Evolutionary conservation across 2,329 filamentous ascomycete genomes (phyloP).

Genomic region (Pyricularia pennisetigena): DNA sequence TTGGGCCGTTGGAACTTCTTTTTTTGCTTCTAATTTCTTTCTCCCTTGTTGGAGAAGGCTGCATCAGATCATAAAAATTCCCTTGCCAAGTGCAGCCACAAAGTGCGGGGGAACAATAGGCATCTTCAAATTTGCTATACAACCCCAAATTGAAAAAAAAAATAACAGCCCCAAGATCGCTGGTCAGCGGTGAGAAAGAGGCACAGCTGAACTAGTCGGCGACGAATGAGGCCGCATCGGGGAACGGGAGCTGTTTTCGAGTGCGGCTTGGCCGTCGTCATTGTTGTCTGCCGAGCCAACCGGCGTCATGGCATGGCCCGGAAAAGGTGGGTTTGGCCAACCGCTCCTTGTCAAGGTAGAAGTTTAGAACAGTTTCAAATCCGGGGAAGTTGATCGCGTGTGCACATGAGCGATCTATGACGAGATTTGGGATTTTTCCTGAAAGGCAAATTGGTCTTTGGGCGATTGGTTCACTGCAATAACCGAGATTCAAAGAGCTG

Average conservation of each 20-base stretch:
- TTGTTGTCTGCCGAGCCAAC: background rate
- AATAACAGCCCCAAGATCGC: background rate
- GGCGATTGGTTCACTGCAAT: background rate
- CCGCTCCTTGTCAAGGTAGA: background rate
- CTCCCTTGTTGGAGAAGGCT: background rate
- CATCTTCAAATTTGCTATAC: background rate
- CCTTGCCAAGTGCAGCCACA: background rate
- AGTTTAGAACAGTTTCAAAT: background rate
- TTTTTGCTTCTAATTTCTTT: background rate
- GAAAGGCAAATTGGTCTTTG: background rate
- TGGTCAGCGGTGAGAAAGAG: background rate
- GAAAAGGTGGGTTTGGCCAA: background rate
- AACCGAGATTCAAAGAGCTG: background rate
- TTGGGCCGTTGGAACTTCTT: background rate
- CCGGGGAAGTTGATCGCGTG: background rate
- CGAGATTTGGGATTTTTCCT: background rate
- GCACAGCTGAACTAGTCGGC: background rate
- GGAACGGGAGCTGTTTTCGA: background rate
- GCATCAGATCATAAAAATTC: background rate
- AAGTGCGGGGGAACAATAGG: background rate
- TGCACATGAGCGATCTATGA: background rate
- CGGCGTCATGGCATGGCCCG: background rate
- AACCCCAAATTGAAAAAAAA: background rate
- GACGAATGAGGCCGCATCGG: background rate
- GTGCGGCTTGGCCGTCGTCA: background rate